These are phyloP conservation scores for Stagonosporopsis chrysanthemi DNA, from an alignment of 2,329 filamentous ascomycete genomes.

Conservation along the genomic window DNA sequence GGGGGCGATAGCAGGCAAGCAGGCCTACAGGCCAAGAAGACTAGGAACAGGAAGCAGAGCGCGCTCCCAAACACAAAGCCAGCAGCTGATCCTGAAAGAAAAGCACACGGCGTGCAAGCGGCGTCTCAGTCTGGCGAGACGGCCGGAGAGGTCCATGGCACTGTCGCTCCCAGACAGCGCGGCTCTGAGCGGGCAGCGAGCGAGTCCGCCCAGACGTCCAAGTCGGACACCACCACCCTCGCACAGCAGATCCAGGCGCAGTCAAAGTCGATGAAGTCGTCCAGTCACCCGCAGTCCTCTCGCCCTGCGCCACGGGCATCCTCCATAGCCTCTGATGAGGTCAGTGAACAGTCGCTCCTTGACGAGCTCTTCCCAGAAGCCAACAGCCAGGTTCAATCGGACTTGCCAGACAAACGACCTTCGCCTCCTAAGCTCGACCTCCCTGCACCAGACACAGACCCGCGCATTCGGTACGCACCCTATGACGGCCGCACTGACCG, in stretches of 20 bases:
- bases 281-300: conserved; percentile 6
- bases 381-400: conserved; percentile 27
- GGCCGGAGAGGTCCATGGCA: not conserved
- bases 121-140: not conserved
- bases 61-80: not conserved
- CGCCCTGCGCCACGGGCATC: conserved; percentile 5
- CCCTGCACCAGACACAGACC: conserved; percentile 21
- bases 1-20: not conserved
- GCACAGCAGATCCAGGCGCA: conserved; percentile 26
- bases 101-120: not conserved
- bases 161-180: too few species aligned
- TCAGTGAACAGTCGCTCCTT: conserved; percentile 49
- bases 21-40: too few species aligned
- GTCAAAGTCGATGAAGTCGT: conserved; percentile 24
- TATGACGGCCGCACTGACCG: conserved; percentile 3
- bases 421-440: conserved; percentile 41
- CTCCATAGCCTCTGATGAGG: conserved; percentile 1
- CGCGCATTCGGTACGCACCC: conserved; percentile 15
- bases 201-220: not conserved
- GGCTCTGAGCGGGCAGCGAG: not conserved
- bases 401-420: conserved; percentile 22
- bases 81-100: too few species aligned
- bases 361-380: conserved; percentile 64
- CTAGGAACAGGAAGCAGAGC: too few species aligned
- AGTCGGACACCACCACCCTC: conserved; percentile 9